Conservation (phyloP, 1,284 basidiomycete species). For the Cystobasidium sp. region DNA sequence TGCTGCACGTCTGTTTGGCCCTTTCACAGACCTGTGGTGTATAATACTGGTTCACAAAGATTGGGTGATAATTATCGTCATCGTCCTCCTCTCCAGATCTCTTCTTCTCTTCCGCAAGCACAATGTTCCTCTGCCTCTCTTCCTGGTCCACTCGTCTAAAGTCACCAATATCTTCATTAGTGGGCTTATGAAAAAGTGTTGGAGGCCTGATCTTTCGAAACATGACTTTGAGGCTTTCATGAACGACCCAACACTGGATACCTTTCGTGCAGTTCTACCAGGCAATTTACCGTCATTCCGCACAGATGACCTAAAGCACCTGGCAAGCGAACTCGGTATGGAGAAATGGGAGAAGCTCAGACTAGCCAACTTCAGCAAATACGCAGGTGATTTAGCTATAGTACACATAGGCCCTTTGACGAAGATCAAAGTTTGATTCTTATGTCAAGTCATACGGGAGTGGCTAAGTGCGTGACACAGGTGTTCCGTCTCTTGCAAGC, state of each 20-base stretch:
- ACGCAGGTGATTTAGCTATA: not conserved
- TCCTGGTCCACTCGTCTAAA: constrained; percentile 6
- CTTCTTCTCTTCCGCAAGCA: constrained; percentile 4
- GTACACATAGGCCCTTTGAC: not conserved
- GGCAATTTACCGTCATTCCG: not conserved
- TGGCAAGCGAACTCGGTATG: not conserved
- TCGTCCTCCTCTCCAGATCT: not conserved
- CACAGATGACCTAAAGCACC: not conserved
- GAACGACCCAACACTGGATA: not conserved
- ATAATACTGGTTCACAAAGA: constrained; percentile 5
- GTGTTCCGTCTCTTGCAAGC: not conserved
- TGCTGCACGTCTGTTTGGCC: not conserved
- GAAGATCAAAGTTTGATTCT: not conserved
- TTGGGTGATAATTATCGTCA: constrained; percentile 13
- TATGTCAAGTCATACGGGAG: not conserved
- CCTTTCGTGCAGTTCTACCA: not conserved
- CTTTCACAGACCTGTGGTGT: constrained; percentile 3
- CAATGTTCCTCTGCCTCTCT: constrained; percentile 6
- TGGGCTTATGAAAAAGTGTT: not conserved
- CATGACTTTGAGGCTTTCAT: constrained; percentile 1
- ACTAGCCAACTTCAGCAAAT: not conserved
- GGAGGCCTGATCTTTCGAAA: constrained; percentile 1
- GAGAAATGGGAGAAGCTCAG: constrained; percentile 3
- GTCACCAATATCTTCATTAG: not conserved
- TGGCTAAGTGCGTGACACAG: not conserved